Percentiles rank a stretch among this genome's conserved stretches.
Conservation (phyloP, 805 yeast species). For the Schizosaccharomyces pombe region DNA sequence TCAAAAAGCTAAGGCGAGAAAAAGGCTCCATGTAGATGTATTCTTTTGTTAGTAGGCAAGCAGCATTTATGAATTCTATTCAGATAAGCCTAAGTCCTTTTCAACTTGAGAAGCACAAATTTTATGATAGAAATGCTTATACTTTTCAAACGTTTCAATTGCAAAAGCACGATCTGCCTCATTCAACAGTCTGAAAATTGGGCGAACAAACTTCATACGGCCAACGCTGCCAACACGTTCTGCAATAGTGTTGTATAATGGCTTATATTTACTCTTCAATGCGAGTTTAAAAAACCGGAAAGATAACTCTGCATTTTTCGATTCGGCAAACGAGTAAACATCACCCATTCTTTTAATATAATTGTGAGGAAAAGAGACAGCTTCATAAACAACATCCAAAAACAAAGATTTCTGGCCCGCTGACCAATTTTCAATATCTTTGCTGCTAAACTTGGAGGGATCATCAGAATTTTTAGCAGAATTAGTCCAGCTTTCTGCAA, state of each 20-base stretch:
- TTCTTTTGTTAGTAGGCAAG: too few species aligned
- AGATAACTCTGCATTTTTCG: slow-evolving; percentile 58
- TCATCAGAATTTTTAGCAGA: slow-evolving; percentile 13
- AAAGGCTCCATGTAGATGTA: too few species aligned
- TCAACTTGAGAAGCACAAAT: slow-evolving; percentile 63
- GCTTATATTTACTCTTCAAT: slow-evolving; percentile 27
- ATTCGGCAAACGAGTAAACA: slow-evolving; percentile 24
- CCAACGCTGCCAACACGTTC: slow-evolving; percentile 81
- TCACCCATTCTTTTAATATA: slow-evolving; percentile 17
- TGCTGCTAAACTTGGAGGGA: slow-evolving; percentile 19
- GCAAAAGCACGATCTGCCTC: slow-evolving; percentile 46
- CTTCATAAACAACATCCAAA: slow-evolving; percentile 26
- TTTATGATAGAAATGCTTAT: slow-evolving; percentile 50
- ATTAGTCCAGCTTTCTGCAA: slow-evolving; percentile 43
- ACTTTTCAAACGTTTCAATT: slow-evolving; percentile 34
- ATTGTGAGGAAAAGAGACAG: slow-evolving; percentile 15
- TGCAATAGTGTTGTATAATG: slow-evolving; percentile 31
- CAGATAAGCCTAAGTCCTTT: slow-evolving; percentile 40
- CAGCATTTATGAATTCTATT: neutral
- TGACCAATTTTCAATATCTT: slow-evolving; percentile 34
- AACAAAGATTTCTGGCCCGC: slow-evolving; percentile 64
- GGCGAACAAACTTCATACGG: slow-evolving; percentile 83
- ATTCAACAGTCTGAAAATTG: slow-evolving; percentile 48
- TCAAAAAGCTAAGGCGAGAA: too few species aligned
- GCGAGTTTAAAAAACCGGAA: slow-evolving; percentile 57